phyloP scores from a whole-genome alignment of 306 rosid genomes.

The Vigna trinervia region DNA sequence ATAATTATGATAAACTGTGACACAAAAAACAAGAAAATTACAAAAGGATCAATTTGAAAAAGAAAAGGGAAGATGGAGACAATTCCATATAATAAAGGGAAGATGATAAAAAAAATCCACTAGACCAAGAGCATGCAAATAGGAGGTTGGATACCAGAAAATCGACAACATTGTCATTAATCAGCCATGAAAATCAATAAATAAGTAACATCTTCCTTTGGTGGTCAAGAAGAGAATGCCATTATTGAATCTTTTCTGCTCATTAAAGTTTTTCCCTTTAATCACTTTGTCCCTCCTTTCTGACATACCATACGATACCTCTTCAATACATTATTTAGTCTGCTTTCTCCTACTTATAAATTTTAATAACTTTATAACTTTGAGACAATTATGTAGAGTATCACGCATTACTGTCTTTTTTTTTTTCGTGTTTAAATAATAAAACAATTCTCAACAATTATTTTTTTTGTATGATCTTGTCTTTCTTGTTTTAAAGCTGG shows the following conservation, averaged over 20 bases:
- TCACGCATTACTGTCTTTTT: too few species aligned
- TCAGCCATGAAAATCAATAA: not conserved
- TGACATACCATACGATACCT: not conserved
- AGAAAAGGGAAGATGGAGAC: conserved; percentile 15
- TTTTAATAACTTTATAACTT: not conserved
- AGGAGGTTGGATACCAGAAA: not conserved
- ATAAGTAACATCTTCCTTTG: too few species aligned
- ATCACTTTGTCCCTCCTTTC: conserved; percentile 8
- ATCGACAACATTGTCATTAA: not conserved
- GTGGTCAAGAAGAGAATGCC: not conserved
- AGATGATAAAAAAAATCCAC: not conserved
- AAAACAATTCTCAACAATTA: not conserved
- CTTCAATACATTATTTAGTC: not conserved
- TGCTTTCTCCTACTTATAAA: not conserved
- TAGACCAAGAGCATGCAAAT: not conserved
- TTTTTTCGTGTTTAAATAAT: not conserved
- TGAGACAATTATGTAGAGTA: not conserved
- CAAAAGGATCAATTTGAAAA: not conserved
- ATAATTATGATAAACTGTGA: not conserved
- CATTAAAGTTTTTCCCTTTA: conserved; percentile 23
- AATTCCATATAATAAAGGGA: conserved; percentile 11
- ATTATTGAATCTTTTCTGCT: conserved; percentile 9
- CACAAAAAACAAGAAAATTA: not conserved
- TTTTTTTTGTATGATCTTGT: not conserved
- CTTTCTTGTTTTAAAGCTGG: not conserved